phyloP scores from a whole-genome alignment of 768 basidiomycete species.

The Kwoniella europaea region DNA sequence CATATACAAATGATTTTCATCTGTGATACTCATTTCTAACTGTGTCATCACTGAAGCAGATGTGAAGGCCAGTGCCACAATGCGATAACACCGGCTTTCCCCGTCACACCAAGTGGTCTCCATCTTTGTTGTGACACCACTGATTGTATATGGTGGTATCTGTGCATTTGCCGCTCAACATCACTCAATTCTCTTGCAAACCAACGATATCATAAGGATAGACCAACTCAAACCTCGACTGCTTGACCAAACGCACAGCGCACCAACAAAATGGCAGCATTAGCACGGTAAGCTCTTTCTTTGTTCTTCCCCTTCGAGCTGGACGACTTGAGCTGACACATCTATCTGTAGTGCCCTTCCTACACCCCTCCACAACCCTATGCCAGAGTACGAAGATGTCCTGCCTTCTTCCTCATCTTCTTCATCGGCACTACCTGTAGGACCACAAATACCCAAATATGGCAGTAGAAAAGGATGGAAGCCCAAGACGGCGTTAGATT shows the following conservation, averaged over 20 bases:
- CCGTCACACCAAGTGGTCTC: constrained; percentile 6
- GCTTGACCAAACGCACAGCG: no score
- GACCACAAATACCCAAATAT: constrained; percentile 72
- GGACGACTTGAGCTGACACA: constrained; percentile 1
- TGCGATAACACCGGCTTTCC: not conserved
- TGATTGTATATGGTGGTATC: not conserved
- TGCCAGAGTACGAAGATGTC: constrained; percentile 44
- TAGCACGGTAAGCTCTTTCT: constrained; percentile 69
- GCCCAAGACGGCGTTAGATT: constrained; percentile 80
- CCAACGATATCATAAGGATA: not conserved
- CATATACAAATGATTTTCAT: no score
- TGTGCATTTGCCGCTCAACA: constrained; percentile 11
- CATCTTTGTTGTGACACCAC: not conserved
- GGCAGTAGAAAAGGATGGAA: constrained; percentile 85
- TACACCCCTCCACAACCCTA: constrained; percentile 49
- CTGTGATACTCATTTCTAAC: no score
- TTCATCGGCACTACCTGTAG: constrained; percentile 43
- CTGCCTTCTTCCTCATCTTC: constrained; percentile 11
- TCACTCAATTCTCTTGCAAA: constrained; percentile 1
- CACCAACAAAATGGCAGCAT: constrained; percentile 65
- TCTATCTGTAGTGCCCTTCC: constrained; percentile 49
- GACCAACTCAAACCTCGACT: no score
- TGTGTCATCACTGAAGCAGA: not conserved
- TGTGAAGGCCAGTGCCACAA: not conserved
- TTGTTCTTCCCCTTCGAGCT: not conserved